Conservation (phyloP, 2,329 filamentous ascomycete species). For the Pseudogymnoascus sp. region DNA sequence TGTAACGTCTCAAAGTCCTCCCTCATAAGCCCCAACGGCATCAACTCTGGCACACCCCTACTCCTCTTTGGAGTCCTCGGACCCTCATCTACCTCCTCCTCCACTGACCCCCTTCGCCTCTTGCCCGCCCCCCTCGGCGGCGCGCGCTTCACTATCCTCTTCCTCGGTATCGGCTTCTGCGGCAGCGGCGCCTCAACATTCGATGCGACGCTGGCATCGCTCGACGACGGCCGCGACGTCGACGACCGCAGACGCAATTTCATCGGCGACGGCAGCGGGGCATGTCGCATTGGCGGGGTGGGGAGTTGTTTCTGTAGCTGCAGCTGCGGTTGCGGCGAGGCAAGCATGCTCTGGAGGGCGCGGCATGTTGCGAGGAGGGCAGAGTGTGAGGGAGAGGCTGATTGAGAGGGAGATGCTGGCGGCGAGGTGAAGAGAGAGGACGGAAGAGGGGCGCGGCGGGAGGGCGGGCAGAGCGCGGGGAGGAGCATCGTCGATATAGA, state of each 20-base stretch:
- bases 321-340: slow-evolving; percentile 31
- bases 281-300: slow-evolving; percentile 43
- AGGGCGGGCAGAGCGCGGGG: neutral
- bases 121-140: slow-evolving; percentile 43
- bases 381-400: slow-evolving; percentile 39
- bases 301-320: slow-evolving; percentile 35
- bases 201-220: slow-evolving; percentile 17
- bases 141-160: slow-evolving; percentile 44
- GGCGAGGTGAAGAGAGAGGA: slow-evolving; percentile 47
- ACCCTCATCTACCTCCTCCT: slow-evolving; percentile 13
- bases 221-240: slow-evolving; percentile 28
- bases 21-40: slow-evolving; percentile 51
- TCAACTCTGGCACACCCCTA: slow-evolving; percentile 50
- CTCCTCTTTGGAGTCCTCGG: slow-evolving; percentile 50
- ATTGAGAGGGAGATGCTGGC: slow-evolving; percentile 41
- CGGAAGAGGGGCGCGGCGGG: neutral
- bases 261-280: slow-evolving; percentile 26
- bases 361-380: slow-evolving; percentile 51
- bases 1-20: slow-evolving; percentile 49
- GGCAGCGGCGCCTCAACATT: slow-evolving; percentile 16
- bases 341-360: slow-evolving; percentile 51
- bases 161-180: slow-evolving; percentile 15
- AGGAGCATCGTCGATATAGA: neutral
- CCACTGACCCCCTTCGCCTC: slow-evolving; percentile 36
- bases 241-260: slow-evolving; percentile 47